Evolutionary conservation across 2,329 filamentous ascomycete genomes (phyloP).

Genomic region (Cladosporium velox): DNA sequence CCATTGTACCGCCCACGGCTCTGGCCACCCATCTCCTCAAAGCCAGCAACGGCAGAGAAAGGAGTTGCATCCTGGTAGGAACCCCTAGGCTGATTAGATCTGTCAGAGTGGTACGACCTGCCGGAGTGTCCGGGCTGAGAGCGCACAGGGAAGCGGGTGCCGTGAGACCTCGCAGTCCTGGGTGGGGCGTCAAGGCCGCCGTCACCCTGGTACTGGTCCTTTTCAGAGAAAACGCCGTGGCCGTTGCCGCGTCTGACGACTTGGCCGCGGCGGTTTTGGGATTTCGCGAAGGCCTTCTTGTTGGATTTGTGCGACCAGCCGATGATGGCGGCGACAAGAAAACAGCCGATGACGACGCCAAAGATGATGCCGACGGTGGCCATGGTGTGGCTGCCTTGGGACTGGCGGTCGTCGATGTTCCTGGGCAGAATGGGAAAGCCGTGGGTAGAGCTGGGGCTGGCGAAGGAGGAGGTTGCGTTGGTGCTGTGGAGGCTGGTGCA

Average conservation of each 20-base stretch:
- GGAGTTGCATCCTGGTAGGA: not conserved
- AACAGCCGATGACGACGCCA: not conserved
- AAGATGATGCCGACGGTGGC: conserved; percentile 7
- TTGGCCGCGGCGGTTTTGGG: not conserved
- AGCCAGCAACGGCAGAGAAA: not conserved
- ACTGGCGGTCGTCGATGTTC: conserved; percentile 2
- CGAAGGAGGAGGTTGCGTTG: not conserved
- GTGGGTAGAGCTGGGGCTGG: not conserved
- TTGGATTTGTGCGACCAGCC: not conserved
- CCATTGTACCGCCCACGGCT: not conserved
- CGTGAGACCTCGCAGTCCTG: not conserved
- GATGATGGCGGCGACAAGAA: not conserved
- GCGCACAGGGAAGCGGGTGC: not conserved
- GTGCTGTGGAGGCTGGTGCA: not conserved
- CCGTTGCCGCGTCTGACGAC: not conserved
- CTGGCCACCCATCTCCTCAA: not conserved
- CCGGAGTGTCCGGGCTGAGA: not conserved
- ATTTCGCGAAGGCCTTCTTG: not conserved
- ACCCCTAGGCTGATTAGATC: not conserved
- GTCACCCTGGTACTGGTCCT: not conserved
- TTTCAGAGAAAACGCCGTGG: not conserved
- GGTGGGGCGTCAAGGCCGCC: not conserved
- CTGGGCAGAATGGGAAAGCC: not conserved
- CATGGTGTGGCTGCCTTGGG: not conserved
- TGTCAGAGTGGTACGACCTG: not conserved